phyloP scores from a whole-genome alignment of 2,329 filamentous ascomycete genomes.

The Paecilomyces formosus region DNA sequence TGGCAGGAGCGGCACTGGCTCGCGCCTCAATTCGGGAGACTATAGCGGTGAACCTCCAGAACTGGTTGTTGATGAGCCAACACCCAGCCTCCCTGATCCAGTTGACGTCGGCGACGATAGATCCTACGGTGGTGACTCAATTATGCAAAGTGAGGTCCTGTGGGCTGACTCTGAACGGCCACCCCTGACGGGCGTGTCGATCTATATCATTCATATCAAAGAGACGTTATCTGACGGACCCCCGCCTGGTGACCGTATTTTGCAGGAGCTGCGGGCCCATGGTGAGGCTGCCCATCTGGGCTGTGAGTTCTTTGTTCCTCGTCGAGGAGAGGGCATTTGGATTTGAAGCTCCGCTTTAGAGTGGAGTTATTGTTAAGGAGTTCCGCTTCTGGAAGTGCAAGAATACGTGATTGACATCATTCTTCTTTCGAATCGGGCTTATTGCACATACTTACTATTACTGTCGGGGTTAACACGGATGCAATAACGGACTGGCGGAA shows the following conservation, averaged over 20 bases:
- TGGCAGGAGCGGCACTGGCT: not conserved
- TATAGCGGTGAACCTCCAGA: constrained; percentile 2
- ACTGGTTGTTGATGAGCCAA: constrained; percentile 3
- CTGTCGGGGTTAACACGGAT: too few species aligned
- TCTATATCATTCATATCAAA: constrained; percentile 93
- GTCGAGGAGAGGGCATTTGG: constrained; percentile 53
- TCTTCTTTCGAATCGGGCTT: too few species aligned
- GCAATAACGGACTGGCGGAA: too few species aligned
- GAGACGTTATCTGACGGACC: constrained; percentile 70
- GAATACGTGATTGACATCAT: too few species aligned
- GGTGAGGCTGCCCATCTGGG: constrained; percentile 62
- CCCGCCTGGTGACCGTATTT: constrained; percentile 56
- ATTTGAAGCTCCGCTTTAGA: constrained; percentile 16
- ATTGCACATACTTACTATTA: too few species aligned
- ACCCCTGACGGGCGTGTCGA: constrained; percentile 63
- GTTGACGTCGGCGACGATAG: constrained; percentile 8
- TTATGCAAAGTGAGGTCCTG: constrained; percentile 1
- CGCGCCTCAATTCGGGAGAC: constrained; percentile 1
- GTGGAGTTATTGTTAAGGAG: not conserved
- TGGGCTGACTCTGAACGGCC: constrained; percentile 16
- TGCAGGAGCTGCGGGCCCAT: constrained; percentile 60
- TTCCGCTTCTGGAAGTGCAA: not conserved
- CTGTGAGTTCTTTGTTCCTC: constrained; percentile 70
- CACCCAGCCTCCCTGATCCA: constrained; percentile 6
- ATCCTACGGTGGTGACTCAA: constrained; percentile 1